These are phyloP conservation scores for Fonsecaea pugnacius DNA, from an alignment of 2,329 filamentous ascomycete species.

Conservation along the genomic window DNA sequence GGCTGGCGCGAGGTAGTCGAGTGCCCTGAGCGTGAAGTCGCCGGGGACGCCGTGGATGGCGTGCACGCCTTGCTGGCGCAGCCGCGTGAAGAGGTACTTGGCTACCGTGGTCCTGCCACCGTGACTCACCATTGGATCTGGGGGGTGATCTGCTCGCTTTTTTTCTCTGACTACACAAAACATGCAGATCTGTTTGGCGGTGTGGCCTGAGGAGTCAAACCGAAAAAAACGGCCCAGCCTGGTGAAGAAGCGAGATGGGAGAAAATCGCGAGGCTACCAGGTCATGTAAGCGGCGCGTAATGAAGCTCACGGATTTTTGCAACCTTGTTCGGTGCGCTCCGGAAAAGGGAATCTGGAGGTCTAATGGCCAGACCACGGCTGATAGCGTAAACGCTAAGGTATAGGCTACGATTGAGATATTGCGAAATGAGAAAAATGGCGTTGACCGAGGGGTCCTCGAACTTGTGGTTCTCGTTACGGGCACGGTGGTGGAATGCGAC, in stretches of 20 bases:
- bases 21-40: constrained; percentile 49
- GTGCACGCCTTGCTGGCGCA: constrained; percentile 54
- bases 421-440: background rate
- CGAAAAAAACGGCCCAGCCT: background rate
- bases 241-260: background rate
- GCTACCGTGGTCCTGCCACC: constrained; percentile 37
- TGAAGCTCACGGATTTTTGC: background rate
- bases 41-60: constrained; percentile 58
- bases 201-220: too few relatives aligned
- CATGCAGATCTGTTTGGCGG: background rate
- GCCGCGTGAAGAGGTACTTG: constrained; percentile 56
- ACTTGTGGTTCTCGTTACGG: background rate
- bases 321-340: background rate
- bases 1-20: constrained; percentile 60
- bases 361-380: background rate
- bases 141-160: background rate
- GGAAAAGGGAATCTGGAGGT: background rate
- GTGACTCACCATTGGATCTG: background rate
- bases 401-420: background rate
- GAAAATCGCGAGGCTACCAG: background rate
- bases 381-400: background rate
- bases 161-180: background rate
- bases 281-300: background rate
- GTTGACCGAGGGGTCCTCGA: background rate
- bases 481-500: background rate